A percentile compares a stretch with the other conserved stretches of the same genome.
phyloP scores from a whole-genome alignment of 163 green algal genomes.

The Coccomyxa subellipsoidea region DNA sequence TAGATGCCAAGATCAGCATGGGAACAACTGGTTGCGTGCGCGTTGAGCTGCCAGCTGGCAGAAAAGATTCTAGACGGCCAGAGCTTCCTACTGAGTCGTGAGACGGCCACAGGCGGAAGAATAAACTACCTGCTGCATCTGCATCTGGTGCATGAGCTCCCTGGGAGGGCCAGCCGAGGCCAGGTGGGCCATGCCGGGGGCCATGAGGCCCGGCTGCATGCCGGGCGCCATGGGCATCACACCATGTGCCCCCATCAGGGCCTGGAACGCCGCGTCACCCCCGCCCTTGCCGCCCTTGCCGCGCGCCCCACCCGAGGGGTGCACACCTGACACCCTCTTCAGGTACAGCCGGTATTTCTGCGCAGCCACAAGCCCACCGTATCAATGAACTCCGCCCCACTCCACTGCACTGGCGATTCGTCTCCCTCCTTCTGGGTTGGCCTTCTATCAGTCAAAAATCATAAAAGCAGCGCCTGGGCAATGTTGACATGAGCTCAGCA shows the following conservation, averaged over 20 bases:
- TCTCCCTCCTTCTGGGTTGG: no score
- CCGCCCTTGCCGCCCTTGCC: constrained; percentile 6
- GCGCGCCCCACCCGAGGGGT: constrained; percentile 1
- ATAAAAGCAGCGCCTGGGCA: no score
- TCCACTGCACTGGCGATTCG: no score
- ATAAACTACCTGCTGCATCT: neutral
- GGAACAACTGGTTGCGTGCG: no score
- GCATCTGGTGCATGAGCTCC: constrained; percentile 13
- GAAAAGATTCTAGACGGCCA: no score
- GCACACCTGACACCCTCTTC: constrained; percentile 52
- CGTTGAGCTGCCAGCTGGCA: neutral
- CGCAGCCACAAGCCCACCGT: neutral
- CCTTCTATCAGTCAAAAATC: no score
- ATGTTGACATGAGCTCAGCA: no score
- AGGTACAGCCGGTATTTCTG: constrained; percentile 90
- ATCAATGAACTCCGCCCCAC: no score
- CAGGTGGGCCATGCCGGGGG: neutral
- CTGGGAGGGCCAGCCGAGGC: neutral
- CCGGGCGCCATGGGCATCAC: neutral
- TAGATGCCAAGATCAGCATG: no score
- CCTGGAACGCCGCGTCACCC: neutral
- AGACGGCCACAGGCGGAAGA: no score
- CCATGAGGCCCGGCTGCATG: neutral
- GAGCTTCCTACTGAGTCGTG: no score
- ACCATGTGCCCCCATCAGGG: neutral